Percentiles rank a stretch among this genome's conserved stretches.
Evolutionary conservation across 768 basidiomycete genomes (phyloP).

Genomic region (Epithele typhae): DNA sequence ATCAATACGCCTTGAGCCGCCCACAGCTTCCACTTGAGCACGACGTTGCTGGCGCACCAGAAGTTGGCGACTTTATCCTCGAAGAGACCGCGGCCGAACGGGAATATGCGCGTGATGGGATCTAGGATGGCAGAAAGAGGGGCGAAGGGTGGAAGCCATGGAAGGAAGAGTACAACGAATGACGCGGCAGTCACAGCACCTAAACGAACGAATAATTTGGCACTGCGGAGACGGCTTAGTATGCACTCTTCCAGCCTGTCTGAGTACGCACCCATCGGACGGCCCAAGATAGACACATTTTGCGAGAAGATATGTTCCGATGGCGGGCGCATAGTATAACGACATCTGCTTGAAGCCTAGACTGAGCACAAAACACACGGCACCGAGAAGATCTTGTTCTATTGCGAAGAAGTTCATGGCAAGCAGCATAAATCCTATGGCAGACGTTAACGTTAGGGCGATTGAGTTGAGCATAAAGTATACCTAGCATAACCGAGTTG

Average conservation of each 20-base stretch:
- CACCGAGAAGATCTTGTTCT: constrained; percentile 70
- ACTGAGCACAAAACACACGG: constrained; percentile 76
- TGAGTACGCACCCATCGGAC: constrained; percentile 52
- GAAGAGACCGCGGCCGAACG: constrained; percentile 85
- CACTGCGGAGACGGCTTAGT: constrained; percentile 6
- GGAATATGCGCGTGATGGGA: constrained; percentile 81
- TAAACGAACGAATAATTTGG: constrained; percentile 61
- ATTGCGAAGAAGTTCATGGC: constrained; percentile 66
- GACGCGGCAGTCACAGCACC: constrained; percentile 56
- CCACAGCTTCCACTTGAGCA: constrained; percentile 78
- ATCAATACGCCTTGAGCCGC: constrained; percentile 46
- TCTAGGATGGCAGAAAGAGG: constrained; percentile 44
- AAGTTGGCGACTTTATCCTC: constrained; percentile 98
- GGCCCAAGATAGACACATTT: constrained; percentile 85
- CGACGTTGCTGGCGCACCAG: constrained; percentile 91
- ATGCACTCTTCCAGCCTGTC: too few species aligned
- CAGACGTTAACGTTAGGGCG: background rate
- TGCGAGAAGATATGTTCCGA: constrained; percentile 87
- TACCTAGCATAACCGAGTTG: constrained; percentile 91
- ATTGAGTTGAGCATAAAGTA: background rate
- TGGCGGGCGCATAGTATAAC: constrained; percentile 86
- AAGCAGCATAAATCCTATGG: constrained; percentile 60
- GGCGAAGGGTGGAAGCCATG: constrained; percentile 72
- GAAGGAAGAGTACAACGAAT: constrained; percentile 69
- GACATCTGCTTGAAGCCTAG: constrained; percentile 97